Evolutionary conservation across 345 rosid species (phyloP).

Genomic region (Arabidopsis suecica): DNA sequence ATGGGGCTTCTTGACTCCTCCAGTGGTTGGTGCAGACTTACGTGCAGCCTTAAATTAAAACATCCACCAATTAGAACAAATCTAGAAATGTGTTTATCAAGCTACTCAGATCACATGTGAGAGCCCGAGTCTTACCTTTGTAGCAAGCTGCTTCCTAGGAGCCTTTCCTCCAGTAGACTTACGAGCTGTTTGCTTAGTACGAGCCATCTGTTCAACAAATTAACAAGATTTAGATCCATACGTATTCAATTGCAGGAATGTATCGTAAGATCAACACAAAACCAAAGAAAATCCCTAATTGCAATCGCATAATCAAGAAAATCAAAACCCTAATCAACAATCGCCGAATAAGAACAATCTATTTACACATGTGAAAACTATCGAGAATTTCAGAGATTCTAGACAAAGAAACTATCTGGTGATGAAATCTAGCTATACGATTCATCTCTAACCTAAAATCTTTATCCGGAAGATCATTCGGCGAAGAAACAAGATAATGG

Average conservation of each 20-base stretch:
- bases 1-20: constrained; percentile 94
- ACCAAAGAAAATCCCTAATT: background rate
- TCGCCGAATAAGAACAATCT: background rate
- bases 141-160: constrained; percentile 95
- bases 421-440: background rate
- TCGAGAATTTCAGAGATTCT: background rate
- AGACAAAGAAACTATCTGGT: background rate
- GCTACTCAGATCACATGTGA: background rate
- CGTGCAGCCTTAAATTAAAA: constrained; percentile 72
- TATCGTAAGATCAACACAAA: background rate
- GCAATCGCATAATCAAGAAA: background rate
- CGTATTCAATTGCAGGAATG: background rate
- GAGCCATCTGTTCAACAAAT: constrained; percentile 35
- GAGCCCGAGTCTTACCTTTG: constrained; percentile 54
- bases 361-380: background rate
- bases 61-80: background rate
- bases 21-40: constrained; percentile 95
- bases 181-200: constrained; percentile 95
- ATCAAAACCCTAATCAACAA: constrained; percentile 9
- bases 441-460: constrained; percentile 8
- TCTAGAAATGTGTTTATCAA: background rate
- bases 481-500: background rate
- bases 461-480: background rate
- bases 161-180: constrained; percentile 98
- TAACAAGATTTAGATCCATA: background rate